Evolutionary conservation across 2,329 filamentous ascomycete genomes (phyloP).

Genomic region (Xylariaceae sp.): DNA sequence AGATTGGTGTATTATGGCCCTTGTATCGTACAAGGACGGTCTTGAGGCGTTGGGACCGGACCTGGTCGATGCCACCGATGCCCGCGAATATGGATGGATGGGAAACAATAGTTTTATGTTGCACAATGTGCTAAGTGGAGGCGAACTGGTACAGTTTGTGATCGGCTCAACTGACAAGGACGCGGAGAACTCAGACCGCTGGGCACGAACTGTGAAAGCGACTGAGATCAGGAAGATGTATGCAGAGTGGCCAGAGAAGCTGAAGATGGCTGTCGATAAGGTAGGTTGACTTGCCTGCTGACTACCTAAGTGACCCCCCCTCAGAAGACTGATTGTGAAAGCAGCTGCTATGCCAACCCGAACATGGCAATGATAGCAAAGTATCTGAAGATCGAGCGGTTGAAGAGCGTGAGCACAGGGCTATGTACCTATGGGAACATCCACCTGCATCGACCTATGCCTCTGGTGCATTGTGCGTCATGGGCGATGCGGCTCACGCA

Average conservation of each 20-base stretch:
- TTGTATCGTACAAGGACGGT: conserved; percentile 21
- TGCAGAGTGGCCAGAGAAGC: conserved; percentile 19
- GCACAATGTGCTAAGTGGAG: conserved; percentile 20
- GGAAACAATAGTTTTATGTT: conserved; percentile 13
- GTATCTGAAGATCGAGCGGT: too few species aligned
- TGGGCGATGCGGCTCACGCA: conserved; percentile 21
- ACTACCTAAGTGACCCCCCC: neutral
- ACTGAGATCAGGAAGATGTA: conserved; percentile 22
- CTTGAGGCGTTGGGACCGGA: conserved; percentile 16
- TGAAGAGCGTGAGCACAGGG: conserved; percentile 17
- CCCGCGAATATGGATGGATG: conserved; percentile 25
- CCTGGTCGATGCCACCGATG: conserved; percentile 16
- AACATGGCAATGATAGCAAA: too few species aligned
- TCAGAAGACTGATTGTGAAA: neutral
- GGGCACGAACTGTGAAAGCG: conserved; percentile 17
- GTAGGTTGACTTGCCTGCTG: conserved; percentile 1
- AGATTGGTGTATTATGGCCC: conserved; percentile 21
- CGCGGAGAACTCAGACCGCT: conserved; percentile 9
- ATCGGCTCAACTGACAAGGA: conserved; percentile 16
- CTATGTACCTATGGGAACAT: conserved; percentile 27
- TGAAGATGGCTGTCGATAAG: conserved; percentile 21
- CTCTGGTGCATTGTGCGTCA: conserved; percentile 19
- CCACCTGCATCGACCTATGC: conserved; percentile 17
- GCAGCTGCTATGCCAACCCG: conserved; percentile 19
- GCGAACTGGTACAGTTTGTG: conserved; percentile 22